phyloP scores from a whole-genome alignment of 139 green algal species.

The Eudorina sp. region DNA sequence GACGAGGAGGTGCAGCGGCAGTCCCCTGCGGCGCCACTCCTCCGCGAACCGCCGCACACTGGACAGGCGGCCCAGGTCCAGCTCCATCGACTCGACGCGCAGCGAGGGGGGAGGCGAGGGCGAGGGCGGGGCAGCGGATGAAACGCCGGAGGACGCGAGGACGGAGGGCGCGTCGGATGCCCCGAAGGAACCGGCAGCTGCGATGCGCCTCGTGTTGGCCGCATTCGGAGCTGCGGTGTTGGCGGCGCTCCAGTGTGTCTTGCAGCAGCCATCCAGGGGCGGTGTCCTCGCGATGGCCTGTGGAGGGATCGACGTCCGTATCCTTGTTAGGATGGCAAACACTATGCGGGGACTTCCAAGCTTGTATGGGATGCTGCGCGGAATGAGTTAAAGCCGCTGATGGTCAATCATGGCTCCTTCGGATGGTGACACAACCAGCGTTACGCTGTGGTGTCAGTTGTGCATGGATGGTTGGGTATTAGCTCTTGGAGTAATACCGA shows the following conservation, averaged over 20 bases:
- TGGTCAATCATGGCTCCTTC: neutral
- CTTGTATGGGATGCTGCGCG: neutral
- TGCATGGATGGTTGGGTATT: neutral
- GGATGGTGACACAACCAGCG: slow-evolving; percentile 64
- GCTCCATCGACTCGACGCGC: neutral
- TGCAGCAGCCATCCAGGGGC: slow-evolving; percentile 19
- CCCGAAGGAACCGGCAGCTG: slow-evolving; percentile 41
- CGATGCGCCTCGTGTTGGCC: slow-evolving; percentile 64
- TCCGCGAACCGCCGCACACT: slow-evolving; percentile 66
- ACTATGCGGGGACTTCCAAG: neutral
- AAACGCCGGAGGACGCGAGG: too few relatives aligned
- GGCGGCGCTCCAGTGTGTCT: neutral
- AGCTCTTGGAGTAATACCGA: neutral
- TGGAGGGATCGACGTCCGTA: neutral
- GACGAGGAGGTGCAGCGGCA: slow-evolving; percentile 74
- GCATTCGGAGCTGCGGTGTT: neutral
- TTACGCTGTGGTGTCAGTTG: slow-evolving; percentile 24
- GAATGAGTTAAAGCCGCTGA: neutral
- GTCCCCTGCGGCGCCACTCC: slow-evolving; percentile 49
- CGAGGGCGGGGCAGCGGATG: too few relatives aligned
- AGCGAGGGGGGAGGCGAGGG: too few relatives aligned
- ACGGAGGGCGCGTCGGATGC: too few relatives aligned
- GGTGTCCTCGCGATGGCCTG: neutral
- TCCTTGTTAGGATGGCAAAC: too few relatives aligned
- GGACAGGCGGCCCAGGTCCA: slow-evolving; percentile 24